Evolutionary conservation across 139 green algal species (phyloP), one percentile per base, ranked within the genome.

Genomic region (Chlamydomonas sphaeroides): DNA sequence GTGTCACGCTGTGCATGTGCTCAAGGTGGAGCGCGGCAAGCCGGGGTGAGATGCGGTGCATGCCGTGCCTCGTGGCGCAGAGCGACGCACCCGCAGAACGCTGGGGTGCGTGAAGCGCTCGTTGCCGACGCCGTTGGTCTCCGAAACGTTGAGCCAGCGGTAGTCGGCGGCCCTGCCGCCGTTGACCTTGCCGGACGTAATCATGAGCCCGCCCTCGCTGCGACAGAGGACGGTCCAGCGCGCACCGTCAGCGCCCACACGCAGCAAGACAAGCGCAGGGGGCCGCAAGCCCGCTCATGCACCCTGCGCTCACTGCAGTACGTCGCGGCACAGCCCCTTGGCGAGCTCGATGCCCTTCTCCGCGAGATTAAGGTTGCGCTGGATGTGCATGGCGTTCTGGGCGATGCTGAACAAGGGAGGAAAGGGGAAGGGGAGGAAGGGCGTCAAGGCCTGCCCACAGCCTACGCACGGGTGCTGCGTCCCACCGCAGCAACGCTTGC

Each of bases 171-270:
- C 26, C 0, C 45, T n/a, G 42, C 75, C 75, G 63, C 75, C 75
- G 20, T 65, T 63, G 10, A 82, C 45, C 32, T 82, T 72, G 53
- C 42, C 42, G 18, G 42, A 26, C 2, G 75, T 82, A 23, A 82
- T 72, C 62, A 82, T 63, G 26, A 82, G 42, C 33, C 75, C 75
- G 62, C 75, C 72, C 32, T 82, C 75, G 45, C 75, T 82, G 59
- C 42, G 18, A 32, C 33, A 38, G 33, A n/a, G n/a, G n/a, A n/a
- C n/a, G n/a, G n/a, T n/a, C n/a, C n/a, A n/a, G n/a, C n/a, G n/a
- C n/a, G n/a, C n/a, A 11, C 48, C 48, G 48, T 56, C 48, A 23
- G 14, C 11, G 11, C 48, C 48, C 14, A 11, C 48, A 11, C 48
- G 48, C n/a, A n/a, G n/a, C n/a, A n/a, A n/a, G n/a, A n/a, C n/a